These are phyloP conservation scores for Tylopilus intermedius DNA, from an alignment of 768 basidiomycete genomes.

Conservation along the genomic window DNA sequence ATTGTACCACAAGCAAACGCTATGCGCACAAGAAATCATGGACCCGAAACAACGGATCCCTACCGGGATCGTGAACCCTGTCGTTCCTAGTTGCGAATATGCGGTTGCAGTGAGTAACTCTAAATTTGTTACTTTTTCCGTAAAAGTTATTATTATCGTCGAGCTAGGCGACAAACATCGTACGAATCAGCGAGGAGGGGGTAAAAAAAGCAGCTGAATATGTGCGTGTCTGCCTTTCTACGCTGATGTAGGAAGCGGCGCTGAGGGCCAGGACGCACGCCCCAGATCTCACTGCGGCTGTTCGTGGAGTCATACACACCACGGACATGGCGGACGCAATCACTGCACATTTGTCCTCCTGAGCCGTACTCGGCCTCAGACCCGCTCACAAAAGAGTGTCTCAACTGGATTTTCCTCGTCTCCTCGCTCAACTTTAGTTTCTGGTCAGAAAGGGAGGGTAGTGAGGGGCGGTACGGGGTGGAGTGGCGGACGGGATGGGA, in stretches of 20 bases:
- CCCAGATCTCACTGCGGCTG: slow-evolving; percentile 54
- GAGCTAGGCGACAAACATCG: slow-evolving; percentile 53
- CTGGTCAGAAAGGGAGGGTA: slow-evolving; percentile 72
- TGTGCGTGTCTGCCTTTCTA: slow-evolving; percentile 33
- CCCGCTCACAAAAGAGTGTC: slow-evolving; percentile 49
- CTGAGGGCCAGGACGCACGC: slow-evolving; percentile 1
- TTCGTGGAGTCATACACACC: slow-evolving; percentile 65
- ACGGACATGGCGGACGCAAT: slow-evolving; percentile 66
- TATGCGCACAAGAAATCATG: not conserved
- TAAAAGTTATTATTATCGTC: not conserved
- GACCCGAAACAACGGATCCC: not conserved
- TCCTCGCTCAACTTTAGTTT: slow-evolving; percentile 85
- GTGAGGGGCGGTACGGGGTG: slow-evolving; percentile 63
- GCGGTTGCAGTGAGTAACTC: slow-evolving; percentile 47
- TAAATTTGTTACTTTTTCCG: not conserved
- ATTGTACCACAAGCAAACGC: not conserved
- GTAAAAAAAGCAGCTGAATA: slow-evolving; percentile 62
- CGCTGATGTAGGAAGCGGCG: slow-evolving; percentile 3
- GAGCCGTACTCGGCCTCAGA: slow-evolving; percentile 54
- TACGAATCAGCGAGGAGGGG: slow-evolving; percentile 55
- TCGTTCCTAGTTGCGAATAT: slow-evolving; percentile 51
- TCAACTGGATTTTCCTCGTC: slow-evolving; percentile 88
- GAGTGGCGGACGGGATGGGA: slow-evolving; percentile 72
- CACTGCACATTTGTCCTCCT: slow-evolving; percentile 67
- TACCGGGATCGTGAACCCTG: slow-evolving; percentile 45